Evolutionary conservation across 345 rosid genomes (phyloP).

Genomic region (Mercurialis annua): DNA sequence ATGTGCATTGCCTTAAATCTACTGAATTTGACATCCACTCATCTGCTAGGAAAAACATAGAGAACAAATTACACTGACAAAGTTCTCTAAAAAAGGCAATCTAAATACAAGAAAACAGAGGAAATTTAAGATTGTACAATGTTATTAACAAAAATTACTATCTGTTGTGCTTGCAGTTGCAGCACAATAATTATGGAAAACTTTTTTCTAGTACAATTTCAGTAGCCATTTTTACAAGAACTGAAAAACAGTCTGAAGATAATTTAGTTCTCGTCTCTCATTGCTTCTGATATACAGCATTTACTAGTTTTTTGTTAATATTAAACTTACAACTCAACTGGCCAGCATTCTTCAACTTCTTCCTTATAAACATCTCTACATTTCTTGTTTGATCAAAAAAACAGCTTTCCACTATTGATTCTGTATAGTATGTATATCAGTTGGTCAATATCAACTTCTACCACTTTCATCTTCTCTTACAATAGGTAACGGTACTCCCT

Average conservation of each 20-base stretch:
- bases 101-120: neutral
- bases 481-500: neutral
- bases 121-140: slow-evolving; percentile 7
- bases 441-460: slow-evolving; percentile 5
- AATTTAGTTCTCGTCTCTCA: neutral
- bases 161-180: slow-evolving; percentile 14
- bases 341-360: neutral
- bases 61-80: neutral
- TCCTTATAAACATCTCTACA: neutral
- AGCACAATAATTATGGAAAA: slow-evolving; percentile 17
- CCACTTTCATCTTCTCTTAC: neutral
- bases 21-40: neutral
- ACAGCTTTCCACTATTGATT: slow-evolving; percentile 2
- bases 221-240: slow-evolving; percentile 5
- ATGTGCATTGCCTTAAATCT: neutral
- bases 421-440: neutral
- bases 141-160: slow-evolving; percentile 14
- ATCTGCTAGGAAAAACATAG: too few species aligned
- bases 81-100: neutral
- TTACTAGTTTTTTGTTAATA: neutral
- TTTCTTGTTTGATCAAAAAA: slow-evolving; percentile 7
- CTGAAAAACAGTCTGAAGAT: neutral
- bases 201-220: neutral
- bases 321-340: neutral
- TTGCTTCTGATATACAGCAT: neutral